Base-by-base conservation (phyloP, 2,329 filamentous ascomycete genomes). In the Xylariaceae sp. region DNA sequence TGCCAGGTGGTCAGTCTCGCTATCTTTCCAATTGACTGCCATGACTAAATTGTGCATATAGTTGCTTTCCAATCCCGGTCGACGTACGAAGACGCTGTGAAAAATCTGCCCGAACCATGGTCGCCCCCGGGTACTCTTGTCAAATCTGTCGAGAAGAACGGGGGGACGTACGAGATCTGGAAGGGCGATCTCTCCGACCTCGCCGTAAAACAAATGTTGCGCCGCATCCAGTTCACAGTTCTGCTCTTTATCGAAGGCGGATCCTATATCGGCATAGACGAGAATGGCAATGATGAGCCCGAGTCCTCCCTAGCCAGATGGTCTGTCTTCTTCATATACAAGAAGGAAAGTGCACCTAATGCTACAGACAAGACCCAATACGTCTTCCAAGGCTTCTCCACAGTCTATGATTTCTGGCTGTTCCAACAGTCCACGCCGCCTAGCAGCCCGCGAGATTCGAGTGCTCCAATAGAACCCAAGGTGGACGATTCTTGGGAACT, bases 231-330 rank as follows among this genome's bases (percentile, higher is more conserved):
- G 68, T 81, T 96, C 44, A 73, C 95, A 27, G 80, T 91, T 5
- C 82, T 88, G 14, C 75, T 97, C 48, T 94, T 90, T 64, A 96
- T 98, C 50, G 94, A 98, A 65, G 93, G 88, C 22, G 93, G 91
- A n/a, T 86, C 82, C 4, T 81, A 81, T 29, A 82, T 96, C 37
- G 79, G 70, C 8, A 60, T 71, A 27, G 64, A 71, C 22, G 58
- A 55, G 2, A 65, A 74, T 4, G 67, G 67, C 4, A 66, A 73
- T 2, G 82, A 90, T 32, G 77, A 86, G 42, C 77, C 85, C 1
- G 85, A 91, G 50, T 85, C 81, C 75, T 83, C 82, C 0, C 67
- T 85, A 17, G 80, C 90, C 49, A 80, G 92, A 58, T 98, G 93
- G 93, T 90, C 87, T 1, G 70, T 97, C n/a, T 97, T 90, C 68